Conservation (phyloP, 2,329 filamentous ascomycete species). For the Laburnicola sp. region DNA sequence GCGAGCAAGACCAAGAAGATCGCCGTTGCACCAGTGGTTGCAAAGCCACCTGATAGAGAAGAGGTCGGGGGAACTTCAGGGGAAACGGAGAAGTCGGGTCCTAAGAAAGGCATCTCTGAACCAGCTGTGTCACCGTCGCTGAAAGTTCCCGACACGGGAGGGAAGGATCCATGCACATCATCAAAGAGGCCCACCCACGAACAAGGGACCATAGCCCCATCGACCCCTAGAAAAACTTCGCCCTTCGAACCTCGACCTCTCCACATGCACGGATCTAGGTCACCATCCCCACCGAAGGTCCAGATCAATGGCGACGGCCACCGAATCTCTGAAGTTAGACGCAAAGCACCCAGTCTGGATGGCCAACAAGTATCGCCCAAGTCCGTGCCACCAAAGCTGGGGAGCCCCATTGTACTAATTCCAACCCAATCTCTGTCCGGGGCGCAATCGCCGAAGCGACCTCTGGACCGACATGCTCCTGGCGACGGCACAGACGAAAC, state of each 20-base stretch:
- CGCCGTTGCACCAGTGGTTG: neutral
- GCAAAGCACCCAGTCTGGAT: neutral
- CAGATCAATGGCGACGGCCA: neutral
- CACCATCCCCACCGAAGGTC: neutral
- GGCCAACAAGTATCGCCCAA: neutral
- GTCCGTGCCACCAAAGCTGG: neutral
- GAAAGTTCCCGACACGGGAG: too few relatives aligned
- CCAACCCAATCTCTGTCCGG: neutral
- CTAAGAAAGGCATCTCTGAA: neutral
- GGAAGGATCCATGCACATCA: neutral
- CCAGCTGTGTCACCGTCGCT: neutral
- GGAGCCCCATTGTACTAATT: neutral
- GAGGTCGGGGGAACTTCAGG: neutral
- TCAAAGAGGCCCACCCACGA: neutral
- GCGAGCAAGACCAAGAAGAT: slow-evolving; percentile 35
- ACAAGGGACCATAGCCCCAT: neutral
- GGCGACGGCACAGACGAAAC: neutral
- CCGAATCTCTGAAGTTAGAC: neutral
- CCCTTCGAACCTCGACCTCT: slow-evolving; percentile 11
- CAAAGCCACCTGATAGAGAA: neutral
- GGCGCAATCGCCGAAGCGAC: neutral
- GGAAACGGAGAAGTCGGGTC: neutral
- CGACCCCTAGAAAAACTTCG: slow-evolving; percentile 14
- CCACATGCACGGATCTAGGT: neutral
- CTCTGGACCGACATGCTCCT: neutral